phyloP scores from a whole-genome alignment of 2,329 filamentous ascomycete genomes.

The Apiospora marii region DNA sequence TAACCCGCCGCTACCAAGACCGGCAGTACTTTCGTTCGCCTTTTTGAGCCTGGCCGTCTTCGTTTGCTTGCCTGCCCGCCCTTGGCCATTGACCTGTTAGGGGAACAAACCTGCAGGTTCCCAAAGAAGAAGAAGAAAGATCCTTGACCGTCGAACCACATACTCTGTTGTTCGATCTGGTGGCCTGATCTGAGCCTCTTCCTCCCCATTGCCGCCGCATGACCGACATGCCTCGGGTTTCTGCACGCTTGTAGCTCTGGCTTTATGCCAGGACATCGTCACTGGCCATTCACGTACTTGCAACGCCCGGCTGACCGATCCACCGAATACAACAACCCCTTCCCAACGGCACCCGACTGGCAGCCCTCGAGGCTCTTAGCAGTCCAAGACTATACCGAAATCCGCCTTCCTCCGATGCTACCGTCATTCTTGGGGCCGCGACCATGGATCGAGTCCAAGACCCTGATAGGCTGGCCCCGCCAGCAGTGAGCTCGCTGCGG shows the following conservation, averaged over 20 bases:
- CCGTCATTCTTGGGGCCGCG: constrained; percentile 40
- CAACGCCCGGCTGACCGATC: constrained; percentile 17
- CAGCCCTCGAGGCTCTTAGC: constrained; percentile 2
- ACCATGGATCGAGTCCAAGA: constrained; percentile 53
- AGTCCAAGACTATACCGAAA: neutral
- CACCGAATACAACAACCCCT: constrained; percentile 24
- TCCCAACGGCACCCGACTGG: constrained; percentile 11
- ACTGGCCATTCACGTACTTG: constrained; percentile 40
- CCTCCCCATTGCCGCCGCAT: constrained; percentile 34
- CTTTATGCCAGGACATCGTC: constrained; percentile 44
- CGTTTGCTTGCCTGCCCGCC: constrained; percentile 4
- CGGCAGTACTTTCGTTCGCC: constrained; percentile 1
- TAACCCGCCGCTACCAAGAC: neutral
- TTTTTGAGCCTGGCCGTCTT: neutral
- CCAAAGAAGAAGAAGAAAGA: neutral
- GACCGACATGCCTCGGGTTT: constrained; percentile 48
- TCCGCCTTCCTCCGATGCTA: constrained; percentile 43
- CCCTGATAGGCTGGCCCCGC: constrained; percentile 57
- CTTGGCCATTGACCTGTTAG: neutral
- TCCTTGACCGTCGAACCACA: constrained; percentile 28
- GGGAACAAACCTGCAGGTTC: constrained; percentile 4
- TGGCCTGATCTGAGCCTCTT: constrained; percentile 33
- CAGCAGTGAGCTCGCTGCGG: constrained; percentile 61
- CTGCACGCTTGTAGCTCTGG: constrained; percentile 49
- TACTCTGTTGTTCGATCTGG: constrained; percentile 31